Evolutionary conservation across 192 early-diverging fungal genomes (phyloP), one percentile per base, ranked within the genome.

Genomic region (Physocladia obscura): DNA sequence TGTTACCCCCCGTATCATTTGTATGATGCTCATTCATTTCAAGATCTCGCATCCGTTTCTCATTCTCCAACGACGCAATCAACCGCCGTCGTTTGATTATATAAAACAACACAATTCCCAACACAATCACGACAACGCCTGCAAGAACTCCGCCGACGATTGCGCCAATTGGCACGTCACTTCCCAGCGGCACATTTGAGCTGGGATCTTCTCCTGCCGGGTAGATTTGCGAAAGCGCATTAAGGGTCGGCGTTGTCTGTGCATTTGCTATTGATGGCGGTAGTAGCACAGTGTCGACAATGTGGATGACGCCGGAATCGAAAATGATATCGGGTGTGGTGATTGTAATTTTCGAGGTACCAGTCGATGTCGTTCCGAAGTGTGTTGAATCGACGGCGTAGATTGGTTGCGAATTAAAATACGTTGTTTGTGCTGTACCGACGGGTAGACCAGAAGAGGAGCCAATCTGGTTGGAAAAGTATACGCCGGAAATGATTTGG

Each of bases 221-320:
- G 54, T 68, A 68, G 34, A 68, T 68, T 57, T 68, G 65, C 5
- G 65, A 8, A 17, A 68, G 37, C 1, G 65, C 22, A 35, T 13
- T 39, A 4, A 34, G 34, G 24, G 36, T 11, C 11, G 65, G 65
- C 4, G 65, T 26, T 3, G 65, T 21, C 56, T 60, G 70, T 8
- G 60, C 70, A 57, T 68, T 68, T 5, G 65, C 0, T 24, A 68
- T 29, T 4, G 65, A 32, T 2, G 65, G 65, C 1, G 65, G 65
- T 8, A 68, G 52, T 40, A 73, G 52, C 40, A 73, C 51, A 21
- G 71, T 34, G 71, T 73, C 59, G 44, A 73, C 62, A 59, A 73
- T 58, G 62, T 73, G 71, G 36, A 73, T 73, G 54, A 73, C 71
- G 27, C 71, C 71, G 5, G 57, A 63, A 44, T 73, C 71, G 34